A percentile compares a stretch with the other conserved stretches of the same genome.
Conservation (phyloP, 352 stramenopile genomes). For the Phytophthora citricola region DNA sequence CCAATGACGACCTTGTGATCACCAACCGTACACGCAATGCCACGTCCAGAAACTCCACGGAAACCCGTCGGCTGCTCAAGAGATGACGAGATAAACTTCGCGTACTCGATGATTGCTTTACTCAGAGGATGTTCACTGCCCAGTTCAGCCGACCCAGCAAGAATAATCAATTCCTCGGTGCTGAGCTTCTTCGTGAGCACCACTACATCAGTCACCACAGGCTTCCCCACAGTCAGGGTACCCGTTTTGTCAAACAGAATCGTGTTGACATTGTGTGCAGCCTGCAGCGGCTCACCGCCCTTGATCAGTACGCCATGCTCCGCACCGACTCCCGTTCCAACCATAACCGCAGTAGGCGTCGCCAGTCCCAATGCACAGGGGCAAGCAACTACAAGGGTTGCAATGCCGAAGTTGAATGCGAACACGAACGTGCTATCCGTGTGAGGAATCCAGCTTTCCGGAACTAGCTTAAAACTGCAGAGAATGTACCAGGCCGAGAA, state of each 20-base stretch:
- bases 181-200: slow-evolving; percentile 77
- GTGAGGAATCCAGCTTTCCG: slow-evolving; percentile 65
- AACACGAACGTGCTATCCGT: slow-evolving; percentile 92
- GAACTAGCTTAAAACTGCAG: slow-evolving; percentile 63
- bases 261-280: slow-evolving; percentile 92
- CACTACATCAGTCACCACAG: slow-evolving; percentile 87
- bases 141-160: slow-evolving; percentile 93
- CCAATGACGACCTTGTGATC: slow-evolving; percentile 90
- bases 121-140: slow-evolving; percentile 95
- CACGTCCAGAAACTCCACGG: slow-evolving; percentile 87
- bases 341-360: slow-evolving; percentile 98
- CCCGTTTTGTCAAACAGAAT: slow-evolving; percentile 99
- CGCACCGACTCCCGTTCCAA: slow-evolving; percentile 97
- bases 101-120: slow-evolving; percentile 93
- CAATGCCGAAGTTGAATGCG: slow-evolving; percentile 97
- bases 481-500: slow-evolving; percentile 96
- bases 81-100: slow-evolving; percentile 81
- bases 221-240: slow-evolving; percentile 95
- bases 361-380: slow-evolving; percentile 98
- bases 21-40: slow-evolving; percentile 81
- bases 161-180: slow-evolving; percentile 86
- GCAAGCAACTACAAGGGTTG: slow-evolving; percentile 98
- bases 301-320: slow-evolving; percentile 98
- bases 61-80: slow-evolving; percentile 86
- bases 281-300: slow-evolving; percentile 93